Evolutionary conservation across 164 flowering plant species (phyloP).

Genomic region (Vitis amurensis): DNA sequence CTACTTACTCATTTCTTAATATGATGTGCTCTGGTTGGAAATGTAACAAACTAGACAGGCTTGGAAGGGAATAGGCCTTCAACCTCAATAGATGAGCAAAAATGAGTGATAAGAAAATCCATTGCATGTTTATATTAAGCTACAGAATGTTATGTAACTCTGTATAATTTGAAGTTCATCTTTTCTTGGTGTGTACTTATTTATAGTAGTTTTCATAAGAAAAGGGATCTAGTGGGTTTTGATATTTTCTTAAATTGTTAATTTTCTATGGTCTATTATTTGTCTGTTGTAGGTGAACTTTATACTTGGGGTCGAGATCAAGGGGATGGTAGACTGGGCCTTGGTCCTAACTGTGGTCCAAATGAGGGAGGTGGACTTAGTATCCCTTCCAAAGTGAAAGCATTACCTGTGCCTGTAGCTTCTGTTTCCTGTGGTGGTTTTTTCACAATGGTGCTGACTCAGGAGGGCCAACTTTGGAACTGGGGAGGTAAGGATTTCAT

Average conservation of each 20-base stretch:
- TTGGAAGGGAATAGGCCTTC: too few species aligned
- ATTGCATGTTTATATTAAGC: too few species aligned
- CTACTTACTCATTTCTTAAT: too few species aligned
- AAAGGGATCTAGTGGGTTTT: not conserved
- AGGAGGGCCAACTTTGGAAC: constrained; percentile 87
- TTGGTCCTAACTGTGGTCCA: constrained; percentile 89
- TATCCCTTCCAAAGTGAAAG: constrained; percentile 69
- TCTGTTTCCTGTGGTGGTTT: constrained; percentile 92
- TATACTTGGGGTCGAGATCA: constrained; percentile 97
- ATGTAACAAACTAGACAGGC: too few species aligned
- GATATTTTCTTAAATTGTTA: not conserved
- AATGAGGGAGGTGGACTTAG: constrained; percentile 83
- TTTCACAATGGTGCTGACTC: constrained; percentile 76
- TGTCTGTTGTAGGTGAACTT: constrained; percentile 56
- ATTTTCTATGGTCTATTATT: not conserved
- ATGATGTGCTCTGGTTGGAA: too few species aligned
- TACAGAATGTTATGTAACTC: too few species aligned
- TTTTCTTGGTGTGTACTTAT: too few species aligned
- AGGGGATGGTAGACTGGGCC: constrained; percentile 94
- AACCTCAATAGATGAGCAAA: too few species aligned
- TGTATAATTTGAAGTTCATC: too few species aligned
- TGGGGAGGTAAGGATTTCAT: constrained; percentile 72
- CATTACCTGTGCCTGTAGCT: constrained; percentile 63
- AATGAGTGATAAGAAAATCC: too few species aligned
- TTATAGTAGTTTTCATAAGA: too few species aligned